Evolutionary conservation across 2,329 filamentous ascomycete genomes (phyloP), one percentile per base, ranked within the genome.

Genomic region (Orbilia oligospora): DNA sequence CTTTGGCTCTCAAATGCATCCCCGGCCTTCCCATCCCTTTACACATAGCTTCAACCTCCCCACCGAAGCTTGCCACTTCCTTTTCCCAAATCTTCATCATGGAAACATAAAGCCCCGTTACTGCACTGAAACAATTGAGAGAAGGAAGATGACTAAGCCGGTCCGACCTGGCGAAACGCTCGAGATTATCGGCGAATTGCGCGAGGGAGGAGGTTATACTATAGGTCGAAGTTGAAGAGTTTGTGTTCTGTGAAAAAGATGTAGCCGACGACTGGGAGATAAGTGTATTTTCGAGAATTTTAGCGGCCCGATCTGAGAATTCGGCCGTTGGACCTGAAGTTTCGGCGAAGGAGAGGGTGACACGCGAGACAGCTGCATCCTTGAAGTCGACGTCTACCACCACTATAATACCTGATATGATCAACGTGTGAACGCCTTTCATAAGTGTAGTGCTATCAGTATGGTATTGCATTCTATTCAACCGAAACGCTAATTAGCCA

Each of bases 121-220:
- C 86, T 0, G 93, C 93, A 83, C 93, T 91, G 83, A 93, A 92
- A 83, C 92, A 92, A 81, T 93, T 93, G 6, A 95, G 87, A 4
- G 88, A 88, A 0, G 90, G 90, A 33, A 88, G 86, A 22, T 89
- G 87, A 83, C 92, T 93, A 66, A 95, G 87, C 81, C 90, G 91
- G 83, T 96, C 93, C 70, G 94, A 84, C 4, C 85, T 87, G 2
- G 92, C 90, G 38, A 96, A 85, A 41, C 89, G 88, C 81, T 92
- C 90, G 41, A 97, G 86, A 82, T 94, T 94, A 36, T 86, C 86
- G 0, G 91, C 89, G 82, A 96, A 96, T 12, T 86, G 86, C 76
- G 92, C 90, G 30, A 96, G 86, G 8, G 87, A 90, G 82, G 93
- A 91, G 55, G 91, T 92, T 12, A 82, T 77, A 80, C 89, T 89